Evolutionary conservation across 495 filamentous ascomycete species (phyloP), one percentile per base, ranked within the genome.

Genomic region (Thermothielavioides terrestris): DNA sequence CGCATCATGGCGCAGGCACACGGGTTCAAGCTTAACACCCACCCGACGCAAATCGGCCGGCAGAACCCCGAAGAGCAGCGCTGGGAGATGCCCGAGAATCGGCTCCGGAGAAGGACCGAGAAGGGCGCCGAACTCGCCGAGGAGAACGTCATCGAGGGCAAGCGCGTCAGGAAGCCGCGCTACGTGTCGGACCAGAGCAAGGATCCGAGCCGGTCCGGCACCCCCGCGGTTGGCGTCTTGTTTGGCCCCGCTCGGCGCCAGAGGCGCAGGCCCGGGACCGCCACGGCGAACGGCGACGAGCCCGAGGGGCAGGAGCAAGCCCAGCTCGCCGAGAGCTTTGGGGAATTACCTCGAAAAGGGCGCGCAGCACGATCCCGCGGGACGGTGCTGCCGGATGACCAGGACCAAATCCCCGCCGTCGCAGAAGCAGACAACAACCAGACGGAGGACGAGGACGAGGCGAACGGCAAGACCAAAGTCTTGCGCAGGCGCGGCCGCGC

Each of bases 11-110:
- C 72, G 3, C 58, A 63, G 32, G 62, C 57, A 14, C 73, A 73
- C 46, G 66, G 64, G 5, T 76, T 76, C 56, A 71, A 75, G 40
- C 68, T 72, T 49, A 68, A 74, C 34, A 57, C 59, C 2, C 62
- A 66, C 17, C 55, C 63, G 1, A 56, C 61, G 25, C 66, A 56
- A 38, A 54, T 75, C 14, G 72, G 71, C 18, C 54, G 53, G 3
- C 73, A 76, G 35, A 67, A 76, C 34, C 72, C 72, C 0, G 59
- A 69, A 12, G 69, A 68, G 27, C 73, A 76, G 46, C 72, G 69
- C 20, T 65, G 64, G 40, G 72, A 71, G 27, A 57, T 67, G 30
- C 58, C 65, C n/a, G 64, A 72, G 53, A 63, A 64, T 37, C 56
- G 72, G 23, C 59, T 75, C 18, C 66, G 73, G 4, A 74, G 67